Base-by-base conservation (phyloP, 2,329 filamentous ascomycete genomes). In the Ophiostoma perfectum region DNA sequence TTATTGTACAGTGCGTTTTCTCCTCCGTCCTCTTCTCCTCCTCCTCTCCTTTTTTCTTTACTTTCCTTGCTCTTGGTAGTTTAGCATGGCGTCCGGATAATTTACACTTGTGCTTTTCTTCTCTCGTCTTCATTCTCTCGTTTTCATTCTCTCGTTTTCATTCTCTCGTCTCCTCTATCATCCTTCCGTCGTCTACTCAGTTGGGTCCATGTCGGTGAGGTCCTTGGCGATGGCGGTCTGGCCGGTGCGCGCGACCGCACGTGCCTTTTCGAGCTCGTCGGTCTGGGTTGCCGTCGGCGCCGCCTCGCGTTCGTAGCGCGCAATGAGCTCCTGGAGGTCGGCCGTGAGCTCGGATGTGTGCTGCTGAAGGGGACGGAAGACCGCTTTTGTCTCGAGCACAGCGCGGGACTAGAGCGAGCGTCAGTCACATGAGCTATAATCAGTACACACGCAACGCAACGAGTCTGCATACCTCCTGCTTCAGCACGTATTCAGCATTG, bases 311-410 rank as follows among this genome's bases (percentile, higher is more conserved):
- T 82, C 86, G 41, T 79, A 79, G n/a, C 85, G 80, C 73, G 93
- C 91, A 73, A 97, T 81, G 77, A 92, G 84, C 73, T 90, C 85
- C 79, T 96, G 88, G 65, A 97, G 82, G 75, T 88, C 91, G 69
- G 84, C 81, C 55, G 93, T 81, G 1, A 92, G 89, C 68, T 89
- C 86, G 63, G 78, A 79, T 73, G 97, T 92, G 75, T 91, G 89
- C 75, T 86, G 77, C 74, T 85, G 85, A 72, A 98, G 80, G 1
- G 86, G 86, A 2, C 84, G 89, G 74, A 98, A 90, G 41, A 98
- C 87, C 68, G 88, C 90, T 76, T 90, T 90, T 8, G 95, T 98
- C 80, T 99, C 91, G 72, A 93, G 88, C n/a, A 93, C 81, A 36
- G 91, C 93, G 81, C 86, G 85, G 80, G 86, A 85, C 93, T 97